A percentile compares a stretch with the other conserved stretches of the same genome.
Conservation (phyloP, 306 rosid species). For the Cucurbita maxima region DNA sequence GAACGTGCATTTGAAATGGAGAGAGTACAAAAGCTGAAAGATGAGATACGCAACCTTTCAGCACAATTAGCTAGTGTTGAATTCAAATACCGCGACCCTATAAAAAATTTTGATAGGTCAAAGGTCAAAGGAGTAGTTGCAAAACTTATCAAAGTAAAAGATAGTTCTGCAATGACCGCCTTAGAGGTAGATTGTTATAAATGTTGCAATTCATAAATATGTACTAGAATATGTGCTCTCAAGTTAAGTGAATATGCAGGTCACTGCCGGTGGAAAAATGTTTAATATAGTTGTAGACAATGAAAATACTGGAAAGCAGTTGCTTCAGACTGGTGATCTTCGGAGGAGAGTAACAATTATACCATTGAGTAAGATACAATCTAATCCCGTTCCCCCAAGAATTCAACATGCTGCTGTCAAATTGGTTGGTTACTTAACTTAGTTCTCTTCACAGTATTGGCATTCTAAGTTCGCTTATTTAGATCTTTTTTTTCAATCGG, state of each 20-base stretch:
- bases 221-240: conserved; percentile 3
- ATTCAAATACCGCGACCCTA: conserved; percentile 65
- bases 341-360: conserved; percentile 88
- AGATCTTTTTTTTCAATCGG: conserved; percentile 4
- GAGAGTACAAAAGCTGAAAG: conserved; percentile 60
- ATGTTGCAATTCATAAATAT: background rate
- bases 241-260: conserved; percentile 30
- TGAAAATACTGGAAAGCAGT: conserved; percentile 74
- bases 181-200: conserved; percentile 50
- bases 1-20: conserved; percentile 64
- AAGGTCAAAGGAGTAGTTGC: conserved; percentile 96
- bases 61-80: conserved; percentile 62
- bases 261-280: conserved; percentile 90
- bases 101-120: conserved; percentile 73
- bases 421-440: conserved; percentile 39
- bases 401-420: conserved; percentile 53
- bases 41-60: conserved; percentile 67
- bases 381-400: conserved; percentile 33
- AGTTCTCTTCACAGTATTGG: background rate
- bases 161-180: conserved; percentile 72
- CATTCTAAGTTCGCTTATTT: background rate
- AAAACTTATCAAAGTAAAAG: conserved; percentile 80
- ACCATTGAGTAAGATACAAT: conserved; percentile 84
- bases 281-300: conserved; percentile 87
- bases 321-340: conserved; percentile 79